Conservation (phyloP, 768 basidiomycete genomes). For the Kwoniella dendrophila region DNA sequence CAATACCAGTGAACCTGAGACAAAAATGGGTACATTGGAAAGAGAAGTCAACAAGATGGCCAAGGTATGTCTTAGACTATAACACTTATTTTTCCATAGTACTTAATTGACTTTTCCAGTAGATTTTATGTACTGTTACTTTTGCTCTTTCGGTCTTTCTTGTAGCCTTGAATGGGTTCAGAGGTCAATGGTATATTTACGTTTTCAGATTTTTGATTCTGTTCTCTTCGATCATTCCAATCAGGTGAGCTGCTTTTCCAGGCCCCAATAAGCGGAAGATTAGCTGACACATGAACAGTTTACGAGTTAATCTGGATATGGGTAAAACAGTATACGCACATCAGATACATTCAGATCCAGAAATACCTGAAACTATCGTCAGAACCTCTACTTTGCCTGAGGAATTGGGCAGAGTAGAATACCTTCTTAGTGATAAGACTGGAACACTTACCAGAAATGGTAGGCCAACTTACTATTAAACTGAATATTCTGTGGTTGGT, state of each 20-base stretch:
- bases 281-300: conserved; percentile 59
- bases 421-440: conserved; percentile 95
- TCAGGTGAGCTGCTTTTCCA: conserved; percentile 67
- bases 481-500: background rate
- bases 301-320: conserved; percentile 99
- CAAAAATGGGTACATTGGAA: conserved; percentile 89
- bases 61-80: conserved; percentile 65
- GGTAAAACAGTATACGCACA: conserved; percentile 97
- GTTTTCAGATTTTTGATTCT: conserved; percentile 95
- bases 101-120: background rate
- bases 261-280: too few relatives aligned
- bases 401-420: conserved; percentile 92
- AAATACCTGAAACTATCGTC: conserved; percentile 94
- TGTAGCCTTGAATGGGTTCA: conserved; percentile 93
- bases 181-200: conserved; percentile 94
- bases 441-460: conserved; percentile 97
- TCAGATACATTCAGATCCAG: conserved; percentile 87
- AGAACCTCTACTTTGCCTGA: conserved; percentile 97
- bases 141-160: conserved; percentile 87
- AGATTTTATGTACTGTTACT: conserved; percentile 94
- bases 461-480: conserved; percentile 53
- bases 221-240: conserved; percentile 98
- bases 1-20: conserved; percentile 97
- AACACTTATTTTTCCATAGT: background rate
- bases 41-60: conserved; percentile 92